These are phyloP conservation scores for Hymenoscyphus scutula DNA, from an alignment of 2,329 filamentous ascomycete species.

Conservation along the genomic window DNA sequence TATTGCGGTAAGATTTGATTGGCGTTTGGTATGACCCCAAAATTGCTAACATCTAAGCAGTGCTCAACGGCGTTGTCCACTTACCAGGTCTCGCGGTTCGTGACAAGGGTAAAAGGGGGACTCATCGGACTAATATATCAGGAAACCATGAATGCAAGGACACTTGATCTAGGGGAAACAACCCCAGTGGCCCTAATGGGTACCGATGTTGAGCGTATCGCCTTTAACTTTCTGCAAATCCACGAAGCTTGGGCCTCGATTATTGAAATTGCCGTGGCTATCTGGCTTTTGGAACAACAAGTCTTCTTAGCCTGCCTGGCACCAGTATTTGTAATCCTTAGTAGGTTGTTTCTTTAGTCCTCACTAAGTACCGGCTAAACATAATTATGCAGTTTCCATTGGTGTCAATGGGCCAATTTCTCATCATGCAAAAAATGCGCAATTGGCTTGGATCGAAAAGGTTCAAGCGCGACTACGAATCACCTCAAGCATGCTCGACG, in stretches of 20 bases:
- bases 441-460: slow-evolving; percentile 14
- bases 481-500: slow-evolving; percentile 23
- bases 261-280: slow-evolving; percentile 38
- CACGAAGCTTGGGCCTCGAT: slow-evolving; percentile 41
- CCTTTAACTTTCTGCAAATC: slow-evolving; percentile 26
- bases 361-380: too few relatives aligned
- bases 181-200: slow-evolving; percentile 43
- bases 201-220: slow-evolving; percentile 37
- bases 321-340: too few relatives aligned
- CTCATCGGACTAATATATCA: slow-evolving; percentile 12
- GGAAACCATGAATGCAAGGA: slow-evolving; percentile 16
- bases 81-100: slow-evolving; percentile 12
- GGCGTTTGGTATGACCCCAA: too few relatives aligned
- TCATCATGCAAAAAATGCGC: slow-evolving; percentile 1
- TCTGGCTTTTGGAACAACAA: slow-evolving; percentile 38
- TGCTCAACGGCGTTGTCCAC: slow-evolving; percentile 8
- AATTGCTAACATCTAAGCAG: background rate
- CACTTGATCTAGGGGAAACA: slow-evolving; percentile 34
- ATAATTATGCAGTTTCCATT: too few relatives aligned
- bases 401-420: background rate
- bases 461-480: slow-evolving; percentile 15
- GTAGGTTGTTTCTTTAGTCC: too few relatives aligned
- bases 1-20: slow-evolving; percentile 17
- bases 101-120: slow-evolving; percentile 12
- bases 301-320: slow-evolving; percentile 28